Base-by-base conservation (phyloP, 2,329 filamentous ascomycete genomes). In the Fusarium penzigii region DNA sequence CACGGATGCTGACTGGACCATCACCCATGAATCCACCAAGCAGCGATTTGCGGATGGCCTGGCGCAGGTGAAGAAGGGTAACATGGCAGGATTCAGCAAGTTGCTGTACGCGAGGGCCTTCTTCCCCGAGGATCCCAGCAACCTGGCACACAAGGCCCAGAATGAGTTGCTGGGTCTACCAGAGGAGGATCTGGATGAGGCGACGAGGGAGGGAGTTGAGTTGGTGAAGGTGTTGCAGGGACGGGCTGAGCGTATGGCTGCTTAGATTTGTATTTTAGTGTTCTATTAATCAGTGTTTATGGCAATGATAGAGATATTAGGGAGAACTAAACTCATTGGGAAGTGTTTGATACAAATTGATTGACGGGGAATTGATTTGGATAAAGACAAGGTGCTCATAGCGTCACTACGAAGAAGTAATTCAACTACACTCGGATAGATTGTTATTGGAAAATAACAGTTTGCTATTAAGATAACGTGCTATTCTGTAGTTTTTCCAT, bases 1-100 rank as follows among this genome's bases (percentile, higher is more conserved):
- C 1, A 78, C 70, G 2, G 79, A 84, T 39, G 68, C 67, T 0
- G 84, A 88, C 62, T 89, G 85, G 86, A 76, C 66, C 5, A 74
- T 88, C 46, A 73, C 60, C 0, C 68, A 76, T 9, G 76, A 84
- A 67, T 55, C 67, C 0, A 70, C 72, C 1, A 64, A 70, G 45
- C 66, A 82, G 65, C 74, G 83, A 29, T 81, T 75, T 42, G 65
- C 70, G 32, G 72, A 77, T 0, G 82, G 75, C 0, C 52, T 72
- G 46, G 72, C 72, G 44, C 66, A 64, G 13, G 53, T 86, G 6
- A 65, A 75, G 47, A 42, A 44, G 9, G 77, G 74, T 25, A 75
- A 77, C 16, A 61, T 61, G 46, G 62, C 60, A 13, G 81, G 74
- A 0, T 82, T 78, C 56, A 63, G 56, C 4, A 75, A 74, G 64